Conservation (phyloP, 345 rosid genomes). For the Capsella bursapastoris region DNA sequence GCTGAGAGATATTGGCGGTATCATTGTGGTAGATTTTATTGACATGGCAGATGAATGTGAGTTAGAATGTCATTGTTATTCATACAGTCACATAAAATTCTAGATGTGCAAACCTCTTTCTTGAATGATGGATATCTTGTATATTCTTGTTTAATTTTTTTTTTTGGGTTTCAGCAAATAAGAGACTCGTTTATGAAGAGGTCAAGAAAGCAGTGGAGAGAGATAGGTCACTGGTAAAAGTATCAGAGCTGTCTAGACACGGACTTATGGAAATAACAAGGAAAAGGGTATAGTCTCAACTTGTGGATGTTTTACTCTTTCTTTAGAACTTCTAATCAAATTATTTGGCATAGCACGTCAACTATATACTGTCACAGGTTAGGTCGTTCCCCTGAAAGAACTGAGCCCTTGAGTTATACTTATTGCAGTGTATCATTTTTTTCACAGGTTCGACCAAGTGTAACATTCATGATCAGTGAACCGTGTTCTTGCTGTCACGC, state of each 20-base stretch:
- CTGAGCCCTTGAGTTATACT: conserved; percentile 23
- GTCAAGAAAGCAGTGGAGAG: conserved; percentile 88
- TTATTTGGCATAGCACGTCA: not conserved
- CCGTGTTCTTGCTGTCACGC: conserved; percentile 94
- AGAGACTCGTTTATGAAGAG: conserved; percentile 89
- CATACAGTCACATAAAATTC: not conserved
- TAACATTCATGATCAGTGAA: conserved; percentile 93
- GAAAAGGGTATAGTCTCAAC: conserved; percentile 70
- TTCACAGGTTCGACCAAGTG: conserved; percentile 93
- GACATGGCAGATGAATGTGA: conserved; percentile 94
- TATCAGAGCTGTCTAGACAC: conserved; percentile 88
- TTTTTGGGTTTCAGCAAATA: conserved; percentile 70
- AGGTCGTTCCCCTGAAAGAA: not conserved
- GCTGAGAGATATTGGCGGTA: conserved; percentile 94
- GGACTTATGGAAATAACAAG: conserved; percentile 99
- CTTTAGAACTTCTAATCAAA: conserved; percentile 14
- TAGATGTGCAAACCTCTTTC: conserved; percentile 9
- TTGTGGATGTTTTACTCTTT: conserved; percentile 36
- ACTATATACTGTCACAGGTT: not conserved
- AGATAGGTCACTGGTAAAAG: conserved; percentile 89
- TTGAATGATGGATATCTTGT: conserved; percentile 16
- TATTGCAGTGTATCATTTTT: not conserved
- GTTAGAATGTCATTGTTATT: conserved; percentile 46
- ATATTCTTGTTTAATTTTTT: not conserved
- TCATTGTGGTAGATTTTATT: conserved; percentile 97